phyloP scores from a whole-genome alignment of 2,329 filamentous ascomycete species.

The Sporothrix schenckii region DNA sequence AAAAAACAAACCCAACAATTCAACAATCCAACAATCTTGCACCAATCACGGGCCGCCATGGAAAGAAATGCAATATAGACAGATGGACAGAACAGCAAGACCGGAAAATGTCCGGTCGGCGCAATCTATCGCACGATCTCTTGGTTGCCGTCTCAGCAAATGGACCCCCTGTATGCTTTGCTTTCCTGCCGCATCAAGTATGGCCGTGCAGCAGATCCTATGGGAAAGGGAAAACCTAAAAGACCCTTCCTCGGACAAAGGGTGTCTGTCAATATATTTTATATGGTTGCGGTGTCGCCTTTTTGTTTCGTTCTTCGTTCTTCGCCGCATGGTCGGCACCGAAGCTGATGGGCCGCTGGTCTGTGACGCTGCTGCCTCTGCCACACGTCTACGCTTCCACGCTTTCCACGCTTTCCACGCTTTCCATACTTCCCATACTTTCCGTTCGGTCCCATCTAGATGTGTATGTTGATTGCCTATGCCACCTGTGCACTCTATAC shows the following conservation, averaged over 20 bases:
- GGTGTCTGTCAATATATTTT: conserved; percentile 7
- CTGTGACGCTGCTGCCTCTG: conserved; percentile 7
- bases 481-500: background rate
- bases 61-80: background rate
- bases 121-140: conserved; percentile 26
- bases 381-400: background rate
- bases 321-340: conserved; percentile 25
- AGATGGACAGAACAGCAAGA: background rate
- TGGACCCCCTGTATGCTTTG: background rate
- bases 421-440: background rate
- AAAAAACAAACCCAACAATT: background rate
- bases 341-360: background rate
- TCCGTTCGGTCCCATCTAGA: conserved; percentile 10
- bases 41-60: conserved; percentile 14
- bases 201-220: conserved; percentile 24
- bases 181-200: background rate
- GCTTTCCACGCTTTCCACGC: background rate
- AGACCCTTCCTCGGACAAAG: background rate
- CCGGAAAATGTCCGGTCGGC: background rate
- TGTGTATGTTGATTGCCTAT: background rate
- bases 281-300: background rate
- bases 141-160: conserved; percentile 6
- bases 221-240: conserved; percentile 6
- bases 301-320: background rate
- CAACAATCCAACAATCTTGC: conserved; percentile 15